A percentile compares a stretch with the other conserved stretches of the same genome.
Evolutionary conservation across 345 rosid genomes (phyloP).

Genomic region (Streptanthus diversifolius): DNA sequence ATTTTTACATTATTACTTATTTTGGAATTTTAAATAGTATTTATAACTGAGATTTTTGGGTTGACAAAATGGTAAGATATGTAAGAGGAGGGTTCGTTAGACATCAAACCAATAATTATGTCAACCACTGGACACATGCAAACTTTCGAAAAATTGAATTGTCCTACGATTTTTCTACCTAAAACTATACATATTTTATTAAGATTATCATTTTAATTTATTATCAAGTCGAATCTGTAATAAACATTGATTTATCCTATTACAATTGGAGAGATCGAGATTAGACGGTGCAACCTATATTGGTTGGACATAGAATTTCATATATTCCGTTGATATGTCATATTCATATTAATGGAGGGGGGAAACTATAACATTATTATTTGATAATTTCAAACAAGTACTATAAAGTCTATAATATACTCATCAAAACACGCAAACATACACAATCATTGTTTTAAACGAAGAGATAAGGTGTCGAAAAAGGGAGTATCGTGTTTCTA

Average conservation of each 20-base stretch:
- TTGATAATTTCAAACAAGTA: neutral
- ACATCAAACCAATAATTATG: conserved; percentile 20
- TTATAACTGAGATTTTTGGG: too few species aligned
- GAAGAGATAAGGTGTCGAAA: conserved; percentile 25
- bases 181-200: conserved; percentile 7
- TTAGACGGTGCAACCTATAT: conserved; percentile 12
- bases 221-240: neutral
- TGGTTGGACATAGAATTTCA: neutral
- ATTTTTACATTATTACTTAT: neutral
- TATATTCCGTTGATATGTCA: conserved; percentile 13
- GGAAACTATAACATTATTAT: neutral
- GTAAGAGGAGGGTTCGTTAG: conserved; percentile 5
- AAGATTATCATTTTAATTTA: neutral
- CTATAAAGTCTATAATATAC: neutral
- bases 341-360: conserved; percentile 9
- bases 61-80: neutral
- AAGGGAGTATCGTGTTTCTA: conserved; percentile 23
- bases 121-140: conserved; percentile 27
- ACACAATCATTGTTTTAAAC: conserved; percentile 24
- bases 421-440: conserved; percentile 23
- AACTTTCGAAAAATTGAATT: neutral
- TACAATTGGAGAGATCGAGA: conserved; percentile 14
- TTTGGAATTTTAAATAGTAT: neutral
- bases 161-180: conserved; percentile 17
- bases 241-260: neutral